phyloP scores from a whole-genome alignment of 768 basidiomycete species.

The Pleurotus ostreatus region DNA sequence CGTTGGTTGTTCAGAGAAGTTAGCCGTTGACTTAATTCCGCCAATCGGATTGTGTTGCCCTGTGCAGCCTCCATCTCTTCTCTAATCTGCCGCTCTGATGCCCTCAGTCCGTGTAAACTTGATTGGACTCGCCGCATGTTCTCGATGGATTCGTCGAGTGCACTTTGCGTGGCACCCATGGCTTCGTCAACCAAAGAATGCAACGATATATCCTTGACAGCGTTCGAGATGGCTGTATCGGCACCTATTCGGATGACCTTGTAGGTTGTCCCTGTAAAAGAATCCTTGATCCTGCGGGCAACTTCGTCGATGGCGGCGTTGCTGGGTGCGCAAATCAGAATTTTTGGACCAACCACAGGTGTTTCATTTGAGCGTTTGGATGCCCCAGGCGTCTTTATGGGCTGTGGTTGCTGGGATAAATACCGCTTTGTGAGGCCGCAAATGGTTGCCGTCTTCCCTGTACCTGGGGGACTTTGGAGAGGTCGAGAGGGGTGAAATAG shows the following conservation, averaged over 20 bases:
- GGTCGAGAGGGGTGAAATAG: background rate
- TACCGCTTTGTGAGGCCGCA: slow-evolving; percentile 89
- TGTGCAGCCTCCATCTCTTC: slow-evolving; percentile 59
- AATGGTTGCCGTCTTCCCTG: slow-evolving; percentile 98
- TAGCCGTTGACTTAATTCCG: slow-evolving; percentile 69
- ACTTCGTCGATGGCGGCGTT: slow-evolving; percentile 99
- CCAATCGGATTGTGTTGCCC: slow-evolving; percentile 50
- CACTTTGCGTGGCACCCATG: slow-evolving; percentile 40
- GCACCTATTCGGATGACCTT: slow-evolving; percentile 91
- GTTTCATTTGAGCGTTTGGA: slow-evolving; percentile 37
- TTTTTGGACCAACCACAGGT: slow-evolving; percentile 42
- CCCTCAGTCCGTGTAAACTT: slow-evolving; percentile 61
- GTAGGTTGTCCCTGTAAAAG: slow-evolving; percentile 25
- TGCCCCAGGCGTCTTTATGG: slow-evolving; percentile 36
- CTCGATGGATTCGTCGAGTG: slow-evolving; percentile 43
- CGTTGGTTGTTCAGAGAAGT: slow-evolving; percentile 58
- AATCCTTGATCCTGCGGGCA: slow-evolving; percentile 74
- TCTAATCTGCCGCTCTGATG: slow-evolving; percentile 57
- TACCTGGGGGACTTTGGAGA: slow-evolving; percentile 81
- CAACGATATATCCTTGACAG: slow-evolving; percentile 81
- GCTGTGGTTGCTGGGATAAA: slow-evolving; percentile 59
- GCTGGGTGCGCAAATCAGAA: slow-evolving; percentile 93
- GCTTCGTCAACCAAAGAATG: slow-evolving; percentile 83
- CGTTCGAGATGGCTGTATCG: slow-evolving; percentile 67
- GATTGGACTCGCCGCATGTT: slow-evolving; percentile 42